Evolutionary conservation across 371 early-diverging fungal genomes (phyloP).

Genomic region (Rhizopus arrhizus): DNA sequence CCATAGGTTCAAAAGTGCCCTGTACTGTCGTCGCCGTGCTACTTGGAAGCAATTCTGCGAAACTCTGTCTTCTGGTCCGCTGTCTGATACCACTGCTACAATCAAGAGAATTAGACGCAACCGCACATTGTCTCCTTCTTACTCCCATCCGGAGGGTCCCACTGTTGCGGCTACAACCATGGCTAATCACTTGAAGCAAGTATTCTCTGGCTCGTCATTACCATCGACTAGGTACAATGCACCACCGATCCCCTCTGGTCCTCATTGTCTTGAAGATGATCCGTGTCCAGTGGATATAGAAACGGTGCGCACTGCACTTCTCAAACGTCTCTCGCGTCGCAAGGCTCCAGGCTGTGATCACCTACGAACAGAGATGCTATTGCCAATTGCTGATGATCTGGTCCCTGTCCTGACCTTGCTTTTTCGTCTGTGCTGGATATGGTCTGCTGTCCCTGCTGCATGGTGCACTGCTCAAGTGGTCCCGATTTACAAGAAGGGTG

Average conservation of each 20-base stretch:
- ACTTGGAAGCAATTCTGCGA: conserved; percentile 15
- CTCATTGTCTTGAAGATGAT: background rate
- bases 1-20: background rate
- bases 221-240: background rate
- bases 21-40: background rate
- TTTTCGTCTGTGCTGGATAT: conserved; percentile 26
- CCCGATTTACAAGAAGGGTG: conserved; percentile 29
- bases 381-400: conserved; percentile 15
- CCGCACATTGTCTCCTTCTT: background rate
- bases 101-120: conserved; percentile 5
- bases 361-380: conserved; percentile 29
- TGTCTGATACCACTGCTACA: background rate
- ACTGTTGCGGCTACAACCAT: conserved; percentile 11
- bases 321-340: conserved; percentile 3
- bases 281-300: background rate
- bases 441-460: conserved; percentile 13
- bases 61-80: conserved; percentile 2
- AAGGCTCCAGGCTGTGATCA: conserved; percentile 32
- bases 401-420: background rate
- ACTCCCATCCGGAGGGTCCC: conserved; percentile 20
- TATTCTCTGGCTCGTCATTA: conserved; percentile 6
- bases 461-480: conserved; percentile 29
- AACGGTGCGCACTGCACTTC: background rate
- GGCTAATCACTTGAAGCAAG: conserved; percentile 7
- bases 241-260: conserved; percentile 3